These are phyloP conservation scores for Gossypium lobatum DNA, from an alignment of 441 rosid species.

Conservation along the genomic window DNA sequence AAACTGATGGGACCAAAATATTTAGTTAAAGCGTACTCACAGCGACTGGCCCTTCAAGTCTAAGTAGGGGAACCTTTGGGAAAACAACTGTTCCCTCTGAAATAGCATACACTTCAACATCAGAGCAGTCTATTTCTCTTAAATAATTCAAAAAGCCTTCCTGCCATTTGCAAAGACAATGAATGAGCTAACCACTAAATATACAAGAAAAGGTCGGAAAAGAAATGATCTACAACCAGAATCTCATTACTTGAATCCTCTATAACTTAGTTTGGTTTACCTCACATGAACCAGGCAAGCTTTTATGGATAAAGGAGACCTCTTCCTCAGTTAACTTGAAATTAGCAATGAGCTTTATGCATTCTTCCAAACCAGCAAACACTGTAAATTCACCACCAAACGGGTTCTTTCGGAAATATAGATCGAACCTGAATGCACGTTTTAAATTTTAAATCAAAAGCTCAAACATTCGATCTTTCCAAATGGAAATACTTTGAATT, in stretches of 20 bases:
- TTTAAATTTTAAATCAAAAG: background rate
- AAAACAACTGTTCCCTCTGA: slow-evolving; percentile 91
- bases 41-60: slow-evolving; percentile 89
- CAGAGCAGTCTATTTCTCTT: slow-evolving; percentile 78
- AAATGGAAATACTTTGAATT: background rate
- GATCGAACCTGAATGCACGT: slow-evolving; percentile 54
- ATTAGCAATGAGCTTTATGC: slow-evolving; percentile 76
- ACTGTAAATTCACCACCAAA: slow-evolving; percentile 85
- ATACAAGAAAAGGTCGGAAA: background rate
- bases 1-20: background rate
- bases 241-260: background rate
- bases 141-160: slow-evolving; percentile 79
- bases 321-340: slow-evolving; percentile 70
- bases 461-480: background rate
- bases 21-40: slow-evolving; percentile 44
- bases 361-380: slow-evolving; percentile 91
- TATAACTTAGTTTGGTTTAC: slow-evolving; percentile 26
- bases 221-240: background rate
- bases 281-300: slow-evolving; percentile 71
- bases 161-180: slow-evolving; percentile 30
- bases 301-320: slow-evolving; percentile 50
- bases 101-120: slow-evolving; percentile 80
- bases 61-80: slow-evolving; percentile 86
- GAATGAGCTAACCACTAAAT: slow-evolving; percentile 16
- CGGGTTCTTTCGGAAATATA: slow-evolving; percentile 80